Evolutionary conservation across 1,139 yeast genomes (phyloP), one percentile per base, ranked within the genome.

Genomic region (Blastobotrys elegans): DNA sequence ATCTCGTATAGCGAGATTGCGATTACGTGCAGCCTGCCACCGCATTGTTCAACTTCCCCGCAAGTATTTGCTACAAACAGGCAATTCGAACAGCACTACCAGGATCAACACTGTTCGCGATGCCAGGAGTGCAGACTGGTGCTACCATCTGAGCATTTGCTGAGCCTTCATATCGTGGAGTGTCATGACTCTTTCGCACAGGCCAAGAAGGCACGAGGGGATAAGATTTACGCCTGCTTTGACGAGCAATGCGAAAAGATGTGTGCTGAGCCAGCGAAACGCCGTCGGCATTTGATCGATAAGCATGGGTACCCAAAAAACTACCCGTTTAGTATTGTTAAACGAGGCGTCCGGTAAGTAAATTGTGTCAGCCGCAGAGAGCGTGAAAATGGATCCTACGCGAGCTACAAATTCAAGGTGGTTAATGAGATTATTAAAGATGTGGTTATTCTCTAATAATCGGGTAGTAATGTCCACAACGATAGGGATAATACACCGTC

Each of bases 161-260:
- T 80, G 21, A 65, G 69, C 3, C 53, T 79, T n/a, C 86, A 80
- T 55, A 68, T 78, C 4, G 70, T 73, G 21, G 85, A 80, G 52
- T 66, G 67, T 46, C 85, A 80, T 57, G 76, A 78, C 55, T 77
- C 82, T 1, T 71, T 79, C 46, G 61, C 68, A 10, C 56, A 55
- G 24, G 65, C 73, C 1, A 56, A 60, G 35, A 59, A 60, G 47
- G 75, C 74, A 36, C 57, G 63, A 16, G 80, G 79, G 1, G 70
- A 66, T 10, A 66, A 65, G 29, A 67, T 70, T 2, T 75, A 66
- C 50, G 65, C 61, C 32, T 80, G 84, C 53, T 69, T 75, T 40
- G 69, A 62, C 17, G 53, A 54, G 6, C 61, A 56, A 4, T 79
- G 84, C 55, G 62, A 56, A 21, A 52, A 59, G 18, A 24, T 53